phyloP scores from a whole-genome alignment of 2,329 filamentous ascomycete genomes.

The Fusarium fujikuroi region DNA sequence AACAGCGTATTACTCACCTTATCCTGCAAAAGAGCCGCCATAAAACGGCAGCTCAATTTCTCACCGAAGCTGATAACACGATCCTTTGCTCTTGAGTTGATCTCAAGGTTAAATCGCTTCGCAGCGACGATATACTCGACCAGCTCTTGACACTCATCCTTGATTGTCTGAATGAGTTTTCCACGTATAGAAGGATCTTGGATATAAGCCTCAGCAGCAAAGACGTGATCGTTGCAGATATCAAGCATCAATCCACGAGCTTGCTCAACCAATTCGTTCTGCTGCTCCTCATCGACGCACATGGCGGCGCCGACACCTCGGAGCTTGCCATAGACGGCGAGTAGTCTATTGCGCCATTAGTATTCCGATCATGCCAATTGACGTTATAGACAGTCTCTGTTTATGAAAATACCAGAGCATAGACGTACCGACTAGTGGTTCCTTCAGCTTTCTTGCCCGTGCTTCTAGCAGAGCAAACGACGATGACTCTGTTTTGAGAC shows the following conservation, averaged over 20 bases:
- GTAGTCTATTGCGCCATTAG: conserved; percentile 54
- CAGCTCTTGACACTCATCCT: conserved; percentile 82
- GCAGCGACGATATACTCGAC: conserved; percentile 76
- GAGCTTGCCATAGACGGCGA: conserved; percentile 69
- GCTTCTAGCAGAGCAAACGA: conserved; percentile 95
- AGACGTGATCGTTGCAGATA: conserved; percentile 84
- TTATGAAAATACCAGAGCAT: background rate
- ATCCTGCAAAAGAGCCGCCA: conserved; percentile 86
- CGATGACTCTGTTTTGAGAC: conserved; percentile 78
- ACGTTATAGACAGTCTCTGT: background rate
- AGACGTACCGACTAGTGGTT: conserved; percentile 88
- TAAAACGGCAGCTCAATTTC: conserved; percentile 92
- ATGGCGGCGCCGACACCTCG: conserved; percentile 63
- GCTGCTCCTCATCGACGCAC: conserved; percentile 63
- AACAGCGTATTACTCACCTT: conserved; percentile 55
- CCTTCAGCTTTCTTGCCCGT: conserved; percentile 94
- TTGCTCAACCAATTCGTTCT: conserved; percentile 63
- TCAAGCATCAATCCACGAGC: conserved; percentile 81
- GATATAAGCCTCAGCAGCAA: conserved; percentile 74
- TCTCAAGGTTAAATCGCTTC: conserved; percentile 76
- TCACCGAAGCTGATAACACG: conserved; percentile 95
- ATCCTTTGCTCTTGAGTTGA: conserved; percentile 82
- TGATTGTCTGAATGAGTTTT: conserved; percentile 72
- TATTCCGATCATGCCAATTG: background rate
- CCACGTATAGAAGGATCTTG: conserved; percentile 65